phyloP scores from a whole-genome alignment of 495 filamentous ascomycete genomes.

The Neurospora sp. region DNA sequence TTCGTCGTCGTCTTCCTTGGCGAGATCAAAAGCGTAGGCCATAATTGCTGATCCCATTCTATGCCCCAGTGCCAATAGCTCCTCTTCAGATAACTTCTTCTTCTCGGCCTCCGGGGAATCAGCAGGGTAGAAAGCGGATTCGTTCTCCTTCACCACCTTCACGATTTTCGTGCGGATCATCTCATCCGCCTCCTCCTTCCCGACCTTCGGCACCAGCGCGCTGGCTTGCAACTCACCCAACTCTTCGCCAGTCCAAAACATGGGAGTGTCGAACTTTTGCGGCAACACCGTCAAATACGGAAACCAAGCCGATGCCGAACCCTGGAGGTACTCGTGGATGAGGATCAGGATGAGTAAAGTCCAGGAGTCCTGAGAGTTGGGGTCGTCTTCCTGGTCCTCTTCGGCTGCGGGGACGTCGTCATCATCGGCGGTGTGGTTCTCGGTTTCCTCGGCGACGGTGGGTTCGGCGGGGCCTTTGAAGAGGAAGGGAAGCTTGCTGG shows the following conservation, averaged over 20 bases:
- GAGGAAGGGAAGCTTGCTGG: constrained; percentile 24
- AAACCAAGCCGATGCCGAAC: constrained; percentile 57
- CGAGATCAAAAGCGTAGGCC: constrained; percentile 89
- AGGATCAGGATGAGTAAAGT: constrained; percentile 62
- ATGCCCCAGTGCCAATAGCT: constrained; percentile 56
- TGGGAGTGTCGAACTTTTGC: constrained; percentile 68
- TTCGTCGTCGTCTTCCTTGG: constrained; percentile 35
- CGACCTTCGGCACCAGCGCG: constrained; percentile 67
- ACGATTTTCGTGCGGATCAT: constrained; percentile 54
- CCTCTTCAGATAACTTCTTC: constrained; percentile 30
- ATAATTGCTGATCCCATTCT: constrained; percentile 80
- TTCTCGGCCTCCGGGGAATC: constrained; percentile 20
- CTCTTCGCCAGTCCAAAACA: constrained; percentile 77
- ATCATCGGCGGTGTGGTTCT: constrained; percentile 1
- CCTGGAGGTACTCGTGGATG: constrained; percentile 62
- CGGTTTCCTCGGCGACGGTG: not conserved
- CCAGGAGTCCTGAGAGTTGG: constrained; percentile 30
- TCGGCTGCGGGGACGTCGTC: not conserved
- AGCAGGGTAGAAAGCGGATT: constrained; percentile 38
- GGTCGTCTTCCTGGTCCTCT: constrained; percentile 14
- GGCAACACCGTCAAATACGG: constrained; percentile 79
- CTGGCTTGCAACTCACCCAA: constrained; percentile 67
- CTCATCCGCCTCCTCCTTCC: constrained; percentile 58
- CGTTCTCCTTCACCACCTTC: constrained; percentile 40
- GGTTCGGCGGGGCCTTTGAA: constrained; percentile 13